These are phyloP conservation scores for Melanogaster broomeanus DNA, from an alignment of 768 basidiomycete species.

Conservation along the genomic window DNA sequence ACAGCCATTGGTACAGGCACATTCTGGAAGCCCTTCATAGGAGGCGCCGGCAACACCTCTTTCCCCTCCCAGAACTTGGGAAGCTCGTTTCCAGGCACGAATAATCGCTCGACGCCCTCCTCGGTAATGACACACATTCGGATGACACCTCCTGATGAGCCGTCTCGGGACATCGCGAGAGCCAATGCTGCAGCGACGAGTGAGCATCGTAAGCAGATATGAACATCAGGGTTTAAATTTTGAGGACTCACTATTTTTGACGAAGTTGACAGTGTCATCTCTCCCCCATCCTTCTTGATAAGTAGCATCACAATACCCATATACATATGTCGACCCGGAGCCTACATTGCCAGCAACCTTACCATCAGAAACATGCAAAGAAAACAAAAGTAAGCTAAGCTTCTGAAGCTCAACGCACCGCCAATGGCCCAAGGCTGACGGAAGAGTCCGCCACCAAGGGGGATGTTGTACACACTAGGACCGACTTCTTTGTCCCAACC, in stretches of 20 bases:
- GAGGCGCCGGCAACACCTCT: constrained; percentile 57
- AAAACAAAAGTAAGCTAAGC: neutral
- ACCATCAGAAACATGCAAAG: neutral
- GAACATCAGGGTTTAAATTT: neutral
- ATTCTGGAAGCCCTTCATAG: constrained; percentile 19
- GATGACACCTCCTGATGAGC: constrained; percentile 96
- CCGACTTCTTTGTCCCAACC: constrained; percentile 95
- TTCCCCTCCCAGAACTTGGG: constrained; percentile 90
- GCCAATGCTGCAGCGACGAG: constrained; percentile 63
- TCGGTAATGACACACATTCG: constrained; percentile 97
- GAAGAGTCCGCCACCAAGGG: constrained; percentile 95
- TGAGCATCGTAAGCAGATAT: constrained; percentile 4
- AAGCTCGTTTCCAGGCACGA: constrained; percentile 88
- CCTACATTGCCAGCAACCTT: constrained; percentile 42
- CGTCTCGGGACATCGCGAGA: constrained; percentile 96
- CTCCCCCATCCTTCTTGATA: constrained; percentile 89
- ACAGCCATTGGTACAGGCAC: constrained; percentile 44
- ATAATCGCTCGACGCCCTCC: constrained; percentile 87
- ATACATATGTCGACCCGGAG: constrained; percentile 96
- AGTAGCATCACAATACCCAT: constrained; percentile 99
- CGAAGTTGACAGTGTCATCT: constrained; percentile 91
- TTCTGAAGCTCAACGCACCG: constrained; percentile 48
- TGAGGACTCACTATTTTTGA: constrained; percentile 82
- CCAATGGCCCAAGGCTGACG: constrained; percentile 99
- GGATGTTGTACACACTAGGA: constrained; percentile 95